Evolutionary conservation across 306 rosid species (phyloP), one percentile per base, ranked within the genome.

Genomic region (Prunus dulcis): DNA sequence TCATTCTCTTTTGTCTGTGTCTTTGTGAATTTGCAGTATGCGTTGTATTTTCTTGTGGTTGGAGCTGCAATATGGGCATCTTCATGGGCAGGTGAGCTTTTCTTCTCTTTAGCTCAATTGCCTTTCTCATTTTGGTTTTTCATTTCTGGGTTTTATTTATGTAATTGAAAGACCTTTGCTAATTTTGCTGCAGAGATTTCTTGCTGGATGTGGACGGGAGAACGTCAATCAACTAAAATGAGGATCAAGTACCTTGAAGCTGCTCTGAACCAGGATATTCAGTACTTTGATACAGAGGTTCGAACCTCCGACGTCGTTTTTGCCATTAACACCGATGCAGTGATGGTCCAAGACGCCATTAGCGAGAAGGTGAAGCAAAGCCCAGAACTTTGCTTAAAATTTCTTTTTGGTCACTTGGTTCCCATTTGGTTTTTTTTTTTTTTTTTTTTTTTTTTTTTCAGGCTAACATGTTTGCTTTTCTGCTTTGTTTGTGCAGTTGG

Each of bases 161-260:
- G 81, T 62, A 27, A 69, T 11, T 30, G 61, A 58, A 74, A 73
- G 55, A 64, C 49, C 19, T 57, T 43, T 57, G 74, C 52, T 18
- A 69, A 50, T 52, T 76, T 27, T 69, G 45, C 41, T 71, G 91
- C 89, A 95, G 98, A 95, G 88, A 95, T 95, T 81, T 95, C 98
- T 0, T 95, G 98, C 86, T 95, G 98, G 98, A 92, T 95, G 98
- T 95, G 98, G 98, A 95, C 89, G 0, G 98, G 98, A 58, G 98
- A 95, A 83, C 58, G 98, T 9, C 98, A 95, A 80, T 87, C 98
- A 43, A 95, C 98, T 3, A 95, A 81, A 89, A 89, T 95, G 98
- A 95, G 98, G 80, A 89, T 95, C 79, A 89, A 92, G 91, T 95
- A 92, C 74, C 80, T 95, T 14, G 97, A 95, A 83, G 93, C 97